phyloP scores from a whole-genome alignment of 2,329 filamentous ascomycete species.

The Cordyceps cateniannulata region DNA sequence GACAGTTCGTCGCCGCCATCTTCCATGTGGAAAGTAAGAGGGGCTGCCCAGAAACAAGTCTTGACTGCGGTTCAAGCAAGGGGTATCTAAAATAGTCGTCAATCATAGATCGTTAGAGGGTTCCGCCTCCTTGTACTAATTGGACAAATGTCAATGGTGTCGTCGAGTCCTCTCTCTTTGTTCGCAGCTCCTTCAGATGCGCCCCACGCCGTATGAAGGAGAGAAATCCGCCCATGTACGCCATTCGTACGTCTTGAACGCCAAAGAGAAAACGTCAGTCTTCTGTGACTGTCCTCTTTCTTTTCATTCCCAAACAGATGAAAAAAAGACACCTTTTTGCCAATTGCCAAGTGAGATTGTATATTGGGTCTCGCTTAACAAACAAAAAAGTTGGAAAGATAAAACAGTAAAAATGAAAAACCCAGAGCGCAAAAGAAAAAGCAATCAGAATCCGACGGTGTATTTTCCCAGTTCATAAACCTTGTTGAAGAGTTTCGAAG shows the following conservation, averaged over 20 bases:
- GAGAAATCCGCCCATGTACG: neutral
- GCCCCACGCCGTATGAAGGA: neutral
- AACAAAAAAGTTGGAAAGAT: slow-evolving; percentile 10
- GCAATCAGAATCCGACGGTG: slow-evolving; percentile 1
- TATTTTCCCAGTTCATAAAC: slow-evolving; percentile 7
- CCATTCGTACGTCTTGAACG: slow-evolving; percentile 4
- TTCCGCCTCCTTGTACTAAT: neutral
- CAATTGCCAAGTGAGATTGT: slow-evolving; percentile 13
- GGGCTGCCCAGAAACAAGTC: neutral
- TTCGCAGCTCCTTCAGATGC: neutral
- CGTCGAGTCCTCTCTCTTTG: neutral
- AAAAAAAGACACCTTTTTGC: neutral
- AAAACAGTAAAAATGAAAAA: slow-evolving; percentile 10
- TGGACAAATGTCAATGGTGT: neutral
- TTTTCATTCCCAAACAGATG: neutral
- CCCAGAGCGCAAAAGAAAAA: neutral
- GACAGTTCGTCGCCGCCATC: neutral
- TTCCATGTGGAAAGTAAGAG: neutral
- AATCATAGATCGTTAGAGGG: neutral
- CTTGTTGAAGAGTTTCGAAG: slow-evolving; percentile 12
- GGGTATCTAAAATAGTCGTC: neutral
- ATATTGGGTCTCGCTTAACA: slow-evolving; percentile 12
- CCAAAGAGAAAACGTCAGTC: neutral
- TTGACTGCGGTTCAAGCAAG: neutral
- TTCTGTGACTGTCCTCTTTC: neutral